phyloP scores from a whole-genome alignment of 306 rosid species.

The Citrullus colocynthis region DNA sequence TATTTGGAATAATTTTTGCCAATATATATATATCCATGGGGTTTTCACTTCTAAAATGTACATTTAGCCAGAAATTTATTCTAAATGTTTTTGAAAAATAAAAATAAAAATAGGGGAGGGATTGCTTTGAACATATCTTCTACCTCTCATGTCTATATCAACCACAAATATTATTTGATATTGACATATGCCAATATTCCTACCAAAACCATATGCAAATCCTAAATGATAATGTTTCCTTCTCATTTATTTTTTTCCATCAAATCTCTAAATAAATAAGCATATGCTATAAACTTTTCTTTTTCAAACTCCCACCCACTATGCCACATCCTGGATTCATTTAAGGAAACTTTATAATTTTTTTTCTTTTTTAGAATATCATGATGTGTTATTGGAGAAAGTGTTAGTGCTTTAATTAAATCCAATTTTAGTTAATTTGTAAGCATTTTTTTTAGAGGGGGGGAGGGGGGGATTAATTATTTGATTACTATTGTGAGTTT shows the following conservation, averaged over 20 bases:
- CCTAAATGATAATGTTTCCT: neutral
- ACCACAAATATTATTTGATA: neutral
- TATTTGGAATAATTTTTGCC: neutral
- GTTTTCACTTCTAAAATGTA: neutral
- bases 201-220: neutral
- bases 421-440: neutral
- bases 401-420: neutral
- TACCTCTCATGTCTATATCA: conserved; percentile 15
- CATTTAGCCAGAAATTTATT: neutral
- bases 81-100: neutral
- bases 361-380: neutral
- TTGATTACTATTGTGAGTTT: neutral
- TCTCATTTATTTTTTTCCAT: neutral
- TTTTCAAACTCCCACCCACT: conserved; percentile 1
- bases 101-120: neutral
- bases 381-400: neutral
- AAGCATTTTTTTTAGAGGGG: neutral
- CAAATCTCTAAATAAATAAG: neutral
- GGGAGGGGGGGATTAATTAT: neutral
- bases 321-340: neutral
- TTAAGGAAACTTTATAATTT: neutral
- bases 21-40: neutral
- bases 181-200: conserved; percentile 11
- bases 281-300: neutral
- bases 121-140: neutral